A percentile compares a stretch with the other conserved stretches of the same genome.
These are phyloP conservation scores for Eucalyptus regnans DNA, from an alignment of 345 rosid genomes.

Conservation along the genomic window DNA sequence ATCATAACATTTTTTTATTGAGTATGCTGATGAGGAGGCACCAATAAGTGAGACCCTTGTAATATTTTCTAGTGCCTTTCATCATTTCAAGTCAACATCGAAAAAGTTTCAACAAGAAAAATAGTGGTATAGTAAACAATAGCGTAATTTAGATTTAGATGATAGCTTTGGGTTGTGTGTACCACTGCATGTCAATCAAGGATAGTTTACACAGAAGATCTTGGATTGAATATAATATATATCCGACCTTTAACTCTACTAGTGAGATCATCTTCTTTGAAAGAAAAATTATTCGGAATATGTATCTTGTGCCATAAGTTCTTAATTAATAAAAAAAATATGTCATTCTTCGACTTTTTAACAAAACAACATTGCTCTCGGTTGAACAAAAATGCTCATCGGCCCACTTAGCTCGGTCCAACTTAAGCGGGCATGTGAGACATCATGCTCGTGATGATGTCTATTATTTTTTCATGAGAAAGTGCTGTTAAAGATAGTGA, in stretches of 20 bases:
- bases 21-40: not conserved
- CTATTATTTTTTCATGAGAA: not conserved
- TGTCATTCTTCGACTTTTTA: not conserved
- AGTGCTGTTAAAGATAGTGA: too few relatives aligned
- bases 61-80: not conserved
- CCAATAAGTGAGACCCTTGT: not conserved
- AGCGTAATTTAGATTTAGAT: not conserved
- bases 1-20: not conserved
- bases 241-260: too few relatives aligned
- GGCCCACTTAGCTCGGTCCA: not conserved
- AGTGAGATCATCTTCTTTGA: not conserved
- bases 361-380: not conserved
- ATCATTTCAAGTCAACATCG: not conserved
- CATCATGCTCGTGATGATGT: not conserved
- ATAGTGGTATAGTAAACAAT: not conserved
- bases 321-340: not conserved
- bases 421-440: rapidly evolving
- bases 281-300: not conserved
- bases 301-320: not conserved
- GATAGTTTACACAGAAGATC: not conserved
- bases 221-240: not conserved
- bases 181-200: not conserved
- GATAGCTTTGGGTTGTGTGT: not conserved
- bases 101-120: not conserved
- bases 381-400: not conserved